Conservation (phyloP, 371 early-diverging fungal genomes). For the Mortierella sp. region DNA sequence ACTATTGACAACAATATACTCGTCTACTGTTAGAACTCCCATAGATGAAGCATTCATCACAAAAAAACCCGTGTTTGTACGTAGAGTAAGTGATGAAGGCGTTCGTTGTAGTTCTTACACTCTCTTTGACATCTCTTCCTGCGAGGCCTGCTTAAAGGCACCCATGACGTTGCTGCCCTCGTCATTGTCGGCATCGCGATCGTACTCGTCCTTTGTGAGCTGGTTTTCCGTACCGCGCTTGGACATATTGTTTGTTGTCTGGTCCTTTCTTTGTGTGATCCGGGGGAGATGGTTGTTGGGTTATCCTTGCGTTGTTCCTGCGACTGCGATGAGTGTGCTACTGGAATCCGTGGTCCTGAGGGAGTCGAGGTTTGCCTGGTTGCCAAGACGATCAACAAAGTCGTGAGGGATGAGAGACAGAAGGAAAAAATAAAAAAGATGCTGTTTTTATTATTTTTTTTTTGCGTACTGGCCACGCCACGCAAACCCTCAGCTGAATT, state of each 20-base stretch:
- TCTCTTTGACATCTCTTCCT: slow-evolving; percentile 39
- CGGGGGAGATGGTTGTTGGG: neutral
- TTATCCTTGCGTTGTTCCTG: neutral
- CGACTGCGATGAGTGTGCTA: neutral
- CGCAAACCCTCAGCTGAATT: neutral
- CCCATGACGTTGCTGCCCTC: slow-evolving; percentile 13
- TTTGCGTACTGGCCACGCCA: slow-evolving; percentile 9
- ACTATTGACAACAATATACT: neutral
- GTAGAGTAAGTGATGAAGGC: neutral
- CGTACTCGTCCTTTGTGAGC: slow-evolving; percentile 41
- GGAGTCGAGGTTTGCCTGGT: neutral
- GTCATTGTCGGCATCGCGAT: slow-evolving; percentile 22
- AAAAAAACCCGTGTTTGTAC: neutral
- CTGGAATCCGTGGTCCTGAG: neutral
- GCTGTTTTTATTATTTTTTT: neutral
- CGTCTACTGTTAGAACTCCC: too few species aligned
- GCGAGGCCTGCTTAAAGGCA: slow-evolving; percentile 23
- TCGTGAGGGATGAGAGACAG: neutral
- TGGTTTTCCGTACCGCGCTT: slow-evolving; percentile 42
- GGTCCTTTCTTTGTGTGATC: neutral
- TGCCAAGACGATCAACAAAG: neutral
- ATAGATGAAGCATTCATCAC: too few species aligned
- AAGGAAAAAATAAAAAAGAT: neutral
- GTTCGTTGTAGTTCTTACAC: slow-evolving; percentile 15
- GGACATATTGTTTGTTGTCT: slow-evolving; percentile 24